Evolutionary conservation across 2,329 filamentous ascomycete species (phyloP), one percentile per base, ranked within the genome.

Genomic region (Fusarium sp.): DNA sequence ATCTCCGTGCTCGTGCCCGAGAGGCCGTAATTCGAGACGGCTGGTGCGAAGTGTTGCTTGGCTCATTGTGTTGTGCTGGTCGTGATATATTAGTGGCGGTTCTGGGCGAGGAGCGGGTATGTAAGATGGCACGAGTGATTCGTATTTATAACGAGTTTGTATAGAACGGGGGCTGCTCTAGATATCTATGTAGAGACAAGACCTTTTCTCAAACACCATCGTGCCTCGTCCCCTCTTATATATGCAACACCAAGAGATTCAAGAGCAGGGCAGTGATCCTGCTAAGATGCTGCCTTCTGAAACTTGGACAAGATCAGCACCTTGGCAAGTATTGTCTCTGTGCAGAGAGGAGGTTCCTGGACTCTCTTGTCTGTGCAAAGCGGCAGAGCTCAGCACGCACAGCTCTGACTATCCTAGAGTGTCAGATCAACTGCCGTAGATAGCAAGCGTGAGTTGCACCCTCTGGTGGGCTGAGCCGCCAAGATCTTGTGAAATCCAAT

Each of bases 251-350:
- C 67, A 51, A 72, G 37, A 61, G 54, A 31, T 33, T 35, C 46
- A 55, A 65, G 41, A 56, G 33, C 64, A 69, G 66, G 64, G 64
- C 64, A 38, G 18, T 29, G 39, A 52, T 69, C 58, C 39, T 57
- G 49, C 41, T 67, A 62, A 60, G 63, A 38, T 68, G 44, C 45
- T 57, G 33, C 27, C 42, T 41, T 64, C 59, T 70, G 69, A 65
- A 72, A 72, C 54, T 38, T n/a, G 55, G 55, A 52, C 49, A 60
- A 72, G 69, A 72, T 72, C 69, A 72, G 45, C 69, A 72, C 60
- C 69, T 72, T 72, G 69, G 69, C 69, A 64, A 27, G 19, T 48
- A 25, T 33, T 68, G 48, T 48, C 33, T n/a, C 46, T 42, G 31
- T 21, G n/a, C 19, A 31, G 21, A 27, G 27, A 23, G n/a, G 25